Evolutionary conservation across 2,329 filamentous ascomycete species (phyloP).

Genomic region (Fusarium ramigenum): DNA sequence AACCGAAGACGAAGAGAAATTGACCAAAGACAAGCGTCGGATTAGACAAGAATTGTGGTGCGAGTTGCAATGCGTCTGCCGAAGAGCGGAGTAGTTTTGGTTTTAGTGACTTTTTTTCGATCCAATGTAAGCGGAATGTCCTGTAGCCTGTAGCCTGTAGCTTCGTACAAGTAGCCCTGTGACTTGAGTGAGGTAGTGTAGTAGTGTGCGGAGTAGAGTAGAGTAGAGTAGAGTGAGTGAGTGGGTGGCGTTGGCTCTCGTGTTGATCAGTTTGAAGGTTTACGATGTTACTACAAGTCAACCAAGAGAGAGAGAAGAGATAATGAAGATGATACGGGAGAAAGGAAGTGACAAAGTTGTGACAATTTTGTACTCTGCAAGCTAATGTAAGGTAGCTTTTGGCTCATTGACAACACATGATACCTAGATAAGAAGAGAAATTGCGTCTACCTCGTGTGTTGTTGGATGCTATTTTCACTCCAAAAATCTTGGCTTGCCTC

Average conservation of each 20-base stretch:
- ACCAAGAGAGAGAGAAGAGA: neutral
- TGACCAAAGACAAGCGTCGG: slow-evolving; percentile 18
- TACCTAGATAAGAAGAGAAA: slow-evolving; percentile 7
- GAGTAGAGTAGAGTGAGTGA: neutral
- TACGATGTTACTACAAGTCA: neutral
- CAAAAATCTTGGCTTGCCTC: neutral
- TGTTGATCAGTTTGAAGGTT: neutral
- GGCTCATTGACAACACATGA: neutral
- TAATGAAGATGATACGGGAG: neutral
- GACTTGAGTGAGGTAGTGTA: neutral
- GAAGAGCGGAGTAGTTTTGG: slow-evolving; percentile 28
- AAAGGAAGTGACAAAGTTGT: neutral
- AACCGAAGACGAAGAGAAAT: slow-evolving; percentile 1
- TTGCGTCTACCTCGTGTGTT: neutral
- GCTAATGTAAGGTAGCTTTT: neutral
- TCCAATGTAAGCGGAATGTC: slow-evolving; percentile 11
- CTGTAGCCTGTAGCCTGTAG: neutral
- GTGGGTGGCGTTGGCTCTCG: slow-evolving; percentile 2
- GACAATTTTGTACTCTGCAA: neutral
- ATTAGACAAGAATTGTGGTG: slow-evolving; percentile 31
- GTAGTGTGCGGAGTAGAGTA: neutral
- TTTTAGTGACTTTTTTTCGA: neutral
- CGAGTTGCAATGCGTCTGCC: slow-evolving; percentile 24
- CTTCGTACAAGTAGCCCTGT: neutral
- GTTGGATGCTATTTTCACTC: neutral